Evolutionary conservation across 169 alveolate genomes (phyloP), one percentile per base, ranked within the genome.

Genomic region (Plasmodium reichenowi): DNA sequence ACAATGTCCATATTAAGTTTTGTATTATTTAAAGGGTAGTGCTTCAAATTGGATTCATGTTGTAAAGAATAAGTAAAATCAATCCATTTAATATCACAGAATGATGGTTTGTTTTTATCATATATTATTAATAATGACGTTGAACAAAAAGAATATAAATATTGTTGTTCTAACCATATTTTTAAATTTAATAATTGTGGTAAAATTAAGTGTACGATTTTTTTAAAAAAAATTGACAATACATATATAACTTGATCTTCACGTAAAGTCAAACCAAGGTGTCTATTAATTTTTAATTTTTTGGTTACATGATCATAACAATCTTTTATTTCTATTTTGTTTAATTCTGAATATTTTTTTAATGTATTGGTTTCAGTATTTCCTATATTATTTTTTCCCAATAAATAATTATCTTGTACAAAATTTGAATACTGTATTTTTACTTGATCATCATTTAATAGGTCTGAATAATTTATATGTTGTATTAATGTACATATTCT

Each of bases 11-110:
- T 7, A n/a, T 80, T 80, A 1, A 26, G 43, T 26, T 32, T 80
- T 32, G 22, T 17, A 26, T 54, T 54, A 15, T 56, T 56, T 66
- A 48, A n/a, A 15, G 20, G 12, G 10, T 48, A 56, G 2, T 15
- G 50, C 10, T 58, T 66, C 5, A 62, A 43, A n/a, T 24, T 29
- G 15, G 29, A 22, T 3, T 17, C 8, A 45, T 66, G 26, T 43
- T 59, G 70, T 67, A 80, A 80, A 13, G 90, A 66, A 22, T 80
- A 80, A 3, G 90, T 80, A 54, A 80, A 80, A 67, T 80, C 90
- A 32, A 80, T 80, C 90, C 90, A 80, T 72, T 68, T 80, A 7
- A 80, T 20, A 47, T 80, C 90, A 80, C 90, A 80, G 10, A 38
- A 66, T 5, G 29, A 71, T 2, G 90, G 78, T 15, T 80, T 80